phyloP scores from a whole-genome alignment of 257 asterid species.

The Avicennia marina region DNA sequence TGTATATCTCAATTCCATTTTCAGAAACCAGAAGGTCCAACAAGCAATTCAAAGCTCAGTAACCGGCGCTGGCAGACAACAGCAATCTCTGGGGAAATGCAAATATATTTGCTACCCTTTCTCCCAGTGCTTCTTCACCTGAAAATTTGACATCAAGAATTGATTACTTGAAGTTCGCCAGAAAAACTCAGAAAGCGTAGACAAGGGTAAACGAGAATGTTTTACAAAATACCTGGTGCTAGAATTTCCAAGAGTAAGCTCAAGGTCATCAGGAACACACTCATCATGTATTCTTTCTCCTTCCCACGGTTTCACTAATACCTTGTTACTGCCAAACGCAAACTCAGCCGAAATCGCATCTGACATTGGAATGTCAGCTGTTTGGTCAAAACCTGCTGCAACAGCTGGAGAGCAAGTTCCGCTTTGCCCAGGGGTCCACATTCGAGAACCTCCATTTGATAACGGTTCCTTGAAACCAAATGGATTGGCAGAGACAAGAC shows the following conservation, averaged over 20 bases:
- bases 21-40: no score
- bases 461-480: slow-evolving; percentile 69
- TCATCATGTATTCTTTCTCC: slow-evolving; percentile 97
- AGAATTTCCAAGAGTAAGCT: slow-evolving; percentile 91
- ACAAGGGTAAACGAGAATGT: no score
- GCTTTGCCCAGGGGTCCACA: slow-evolving; percentile 99
- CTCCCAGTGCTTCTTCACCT: no score
- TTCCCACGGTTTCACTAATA: slow-evolving; percentile 93
- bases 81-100: no score
- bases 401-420: slow-evolving; percentile 95
- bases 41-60: no score
- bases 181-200: no score
- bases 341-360: slow-evolving; percentile 87
- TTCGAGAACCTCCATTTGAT: slow-evolving; percentile 82
- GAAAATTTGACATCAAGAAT: no score
- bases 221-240: slow-evolving; percentile 67
- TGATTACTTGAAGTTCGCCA: no score
- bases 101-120: no score
- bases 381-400: slow-evolving; percentile 58
- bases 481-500: slow-evolving; percentile 76
- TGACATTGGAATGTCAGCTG: slow-evolving; percentile 87
- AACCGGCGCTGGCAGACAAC: no score
- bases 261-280: slow-evolving; percentile 88
- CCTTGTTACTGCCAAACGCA: slow-evolving; percentile 77
- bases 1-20: no score